Evolutionary conservation across 306 rosid genomes (phyloP).

Genomic region (Lathyrus aphaca): DNA sequence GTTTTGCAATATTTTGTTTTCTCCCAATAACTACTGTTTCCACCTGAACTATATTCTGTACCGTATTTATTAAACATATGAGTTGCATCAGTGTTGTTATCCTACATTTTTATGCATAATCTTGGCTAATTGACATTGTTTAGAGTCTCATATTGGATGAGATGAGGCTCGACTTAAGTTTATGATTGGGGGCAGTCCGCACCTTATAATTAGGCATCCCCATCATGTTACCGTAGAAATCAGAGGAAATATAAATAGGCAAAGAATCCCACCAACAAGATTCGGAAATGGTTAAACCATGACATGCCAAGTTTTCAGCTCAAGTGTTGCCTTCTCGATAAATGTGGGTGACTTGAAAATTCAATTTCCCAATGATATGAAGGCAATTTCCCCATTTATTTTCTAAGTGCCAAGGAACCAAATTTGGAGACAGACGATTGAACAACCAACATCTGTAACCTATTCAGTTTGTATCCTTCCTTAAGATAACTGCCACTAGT

Average conservation of each 20-base stretch:
- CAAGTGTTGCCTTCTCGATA: background rate
- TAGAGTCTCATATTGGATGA: too few relatives aligned
- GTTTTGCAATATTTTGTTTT: conserved; percentile 13
- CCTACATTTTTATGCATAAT: conserved; percentile 8
- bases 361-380: background rate
- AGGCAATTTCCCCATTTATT: background rate
- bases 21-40: conserved; percentile 29
- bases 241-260: background rate
- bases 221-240: background rate
- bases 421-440: background rate
- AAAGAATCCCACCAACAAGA: background rate
- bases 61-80: conserved; percentile 25
- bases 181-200: too few relatives aligned
- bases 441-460: background rate
- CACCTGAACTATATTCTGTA: conserved; percentile 5
- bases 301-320: background rate
- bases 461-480: conserved; percentile 6
- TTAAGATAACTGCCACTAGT: conserved; percentile 25
- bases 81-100: conserved; percentile 24
- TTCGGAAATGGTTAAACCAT: background rate
- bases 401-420: conserved; percentile 10
- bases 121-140: conserved; percentile 1
- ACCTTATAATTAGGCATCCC: background rate
- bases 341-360: conserved; percentile 7
- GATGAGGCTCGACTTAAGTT: too few relatives aligned